Evolutionary conservation across 1,139 yeast species (phyloP).

Genomic region (Sugiyamaella xylanicola): DNA sequence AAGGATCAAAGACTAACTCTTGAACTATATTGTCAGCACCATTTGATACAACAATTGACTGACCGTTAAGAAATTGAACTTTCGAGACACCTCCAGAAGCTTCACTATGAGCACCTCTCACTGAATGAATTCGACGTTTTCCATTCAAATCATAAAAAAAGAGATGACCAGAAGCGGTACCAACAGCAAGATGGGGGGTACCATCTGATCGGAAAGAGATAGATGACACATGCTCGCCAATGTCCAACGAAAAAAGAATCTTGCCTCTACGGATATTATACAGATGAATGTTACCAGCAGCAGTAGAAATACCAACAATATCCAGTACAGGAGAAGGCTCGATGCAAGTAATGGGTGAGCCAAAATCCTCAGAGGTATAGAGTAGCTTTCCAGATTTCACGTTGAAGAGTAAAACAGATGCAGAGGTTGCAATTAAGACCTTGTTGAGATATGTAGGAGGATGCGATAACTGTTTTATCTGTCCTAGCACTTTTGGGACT

Average conservation of each 20-base stretch:
- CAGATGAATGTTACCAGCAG: constrained; percentile 64
- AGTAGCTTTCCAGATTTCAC: constrained; percentile 76
- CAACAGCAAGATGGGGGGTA: constrained; percentile 77
- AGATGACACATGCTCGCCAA: constrained; percentile 64
- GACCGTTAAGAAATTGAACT: constrained; percentile 82
- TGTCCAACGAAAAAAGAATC: constrained; percentile 57
- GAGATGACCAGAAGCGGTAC: constrained; percentile 78
- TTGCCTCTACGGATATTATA: constrained; percentile 71
- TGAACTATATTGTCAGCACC: constrained; percentile 91
- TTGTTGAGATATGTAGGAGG: constrained; percentile 94
- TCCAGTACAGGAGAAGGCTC: constrained; percentile 89
- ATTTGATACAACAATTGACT: constrained; percentile 85
- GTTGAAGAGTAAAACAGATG: constrained; percentile 63
- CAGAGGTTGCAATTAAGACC: constrained; percentile 68
- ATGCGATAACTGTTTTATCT: constrained; percentile 69
- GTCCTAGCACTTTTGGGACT: constrained; percentile 64
- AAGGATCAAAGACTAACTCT: constrained; percentile 92
- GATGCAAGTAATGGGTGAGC: constrained; percentile 56
- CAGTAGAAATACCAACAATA: constrained; percentile 74
- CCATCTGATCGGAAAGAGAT: constrained; percentile 94
- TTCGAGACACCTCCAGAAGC: constrained; percentile 78
- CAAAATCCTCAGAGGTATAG: constrained; percentile 54
- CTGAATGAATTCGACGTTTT: constrained; percentile 70
- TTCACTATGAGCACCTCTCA: constrained; percentile 71
- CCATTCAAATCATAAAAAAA: constrained; percentile 81